phyloP scores from a whole-genome alignment of 1,284 basidiomycete species.

The Rhodotorula mucilaginosa region DNA sequence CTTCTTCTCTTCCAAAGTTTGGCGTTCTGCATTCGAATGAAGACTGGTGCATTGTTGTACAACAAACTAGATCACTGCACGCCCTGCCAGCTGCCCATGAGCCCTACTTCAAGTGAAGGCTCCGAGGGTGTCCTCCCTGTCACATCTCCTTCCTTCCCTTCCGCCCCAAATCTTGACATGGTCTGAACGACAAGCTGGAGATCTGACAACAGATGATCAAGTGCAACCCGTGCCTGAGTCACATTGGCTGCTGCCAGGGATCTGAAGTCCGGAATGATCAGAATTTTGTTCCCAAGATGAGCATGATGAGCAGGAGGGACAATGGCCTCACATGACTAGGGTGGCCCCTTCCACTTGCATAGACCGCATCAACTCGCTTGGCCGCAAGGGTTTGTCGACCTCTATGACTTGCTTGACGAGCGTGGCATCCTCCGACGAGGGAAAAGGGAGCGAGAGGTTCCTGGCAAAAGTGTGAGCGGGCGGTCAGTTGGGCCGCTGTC shows the following conservation, averaged over 20 bases:
- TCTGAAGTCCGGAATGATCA: slow-evolving; percentile 9
- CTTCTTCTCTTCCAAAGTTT: no score
- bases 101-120: slow-evolving; percentile 30
- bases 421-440: slow-evolving; percentile 25
- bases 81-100: slow-evolving; percentile 35
- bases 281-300: background rate
- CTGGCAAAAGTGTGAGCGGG: slow-evolving; percentile 7
- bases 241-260: slow-evolving; percentile 39
- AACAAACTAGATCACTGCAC: background rate
- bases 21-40: no score
- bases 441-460: slow-evolving; percentile 39
- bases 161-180: slow-evolving; percentile 41
- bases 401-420: slow-evolving; percentile 39
- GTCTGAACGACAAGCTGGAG: slow-evolving; percentile 55
- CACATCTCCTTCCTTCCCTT: background rate
- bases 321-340: slow-evolving; percentile 26
- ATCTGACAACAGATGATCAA: slow-evolving; percentile 59
- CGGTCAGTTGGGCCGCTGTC: background rate
- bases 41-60: background rate
- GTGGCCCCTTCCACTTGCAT: slow-evolving; percentile 14
- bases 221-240: slow-evolving; percentile 44
- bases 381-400: slow-evolving; percentile 37
- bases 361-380: slow-evolving; percentile 23
- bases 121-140: background rate
- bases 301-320: background rate